Evolutionary conservation across 495 filamentous ascomycete genomes (phyloP), one percentile per base, ranked within the genome.

Genomic region (Trichoderma erinaceum): DNA sequence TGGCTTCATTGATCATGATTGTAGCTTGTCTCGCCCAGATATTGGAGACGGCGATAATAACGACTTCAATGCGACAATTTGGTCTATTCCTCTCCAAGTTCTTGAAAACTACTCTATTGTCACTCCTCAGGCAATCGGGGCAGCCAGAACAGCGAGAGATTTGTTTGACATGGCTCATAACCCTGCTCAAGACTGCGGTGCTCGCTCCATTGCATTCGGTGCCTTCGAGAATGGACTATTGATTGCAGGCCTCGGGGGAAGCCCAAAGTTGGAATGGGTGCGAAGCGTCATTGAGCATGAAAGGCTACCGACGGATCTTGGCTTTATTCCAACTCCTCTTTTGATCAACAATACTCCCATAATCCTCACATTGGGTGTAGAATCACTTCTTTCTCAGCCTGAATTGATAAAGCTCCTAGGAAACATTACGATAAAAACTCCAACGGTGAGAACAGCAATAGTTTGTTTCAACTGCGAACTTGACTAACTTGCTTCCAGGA

Each of bases 21-120:
- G 63, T 43, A 69, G 64, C 29, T 64, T 75, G 18, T 69, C 66
- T 67, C 71, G 71, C 58, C 48, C 23, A 35, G 73, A 75, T 65
- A 56, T 67, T 50, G 67, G 64, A 44, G 66, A 65, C 25, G 71
- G 70, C 65, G 69, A 75, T 65, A 69, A 71, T 65, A 68, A 71
- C 65, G 63, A 52, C 65, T 73, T 76, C 68, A 76, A 76, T 66
- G 23, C 11, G 2, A 71, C 67, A 13, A 73, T 76, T 67, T 74
- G 68, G 67, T 41, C 63, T 27, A 63, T 61, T 12, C 56, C 56
- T 15, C 56, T 32, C 1, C 16, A 32, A 15, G 56, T 61, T 18
- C 56, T 61, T 0, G 18, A 29, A 11, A 32, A 61, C 27, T 61
- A 61, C 56, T 61, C 56, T 10, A 61, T 16, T 25, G 35, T 61